Base-by-base conservation (phyloP, 805 yeast genomes). In the Metschnikowia kunwiensis region DNA sequence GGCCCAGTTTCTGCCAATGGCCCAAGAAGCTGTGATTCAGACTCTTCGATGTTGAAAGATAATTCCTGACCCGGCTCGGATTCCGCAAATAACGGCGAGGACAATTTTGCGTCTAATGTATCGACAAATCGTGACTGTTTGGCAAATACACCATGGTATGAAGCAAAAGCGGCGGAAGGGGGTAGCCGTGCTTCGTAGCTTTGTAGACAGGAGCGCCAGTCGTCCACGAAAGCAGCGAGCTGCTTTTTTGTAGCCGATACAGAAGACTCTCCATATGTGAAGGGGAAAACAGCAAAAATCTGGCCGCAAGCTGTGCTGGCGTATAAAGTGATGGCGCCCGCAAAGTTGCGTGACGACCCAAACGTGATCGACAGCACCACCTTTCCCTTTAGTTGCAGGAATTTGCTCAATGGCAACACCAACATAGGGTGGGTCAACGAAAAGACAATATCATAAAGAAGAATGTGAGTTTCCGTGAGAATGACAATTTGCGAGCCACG, bases 251-350 rank as follows among this genome's bases (percentile, higher is more conserved):
- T 32, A 15, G 49, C 28, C 13, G 22, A 17, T 28, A 46, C 20
- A 3, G 30, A 24, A 14, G 42, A 32, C 12, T 35, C 34, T 14
- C 29, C 20, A 21, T 30, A 31, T 6, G 43, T 23, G 24, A 48
- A 42, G 5, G 52, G 52, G n/a, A 28, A 41, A 7, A 48, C n/a
- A 5, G 49, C 47, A 21, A 19, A 44, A 0, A 48, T 26, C 1
- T 22, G 23, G 4, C 52, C 52, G 7, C 25, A 12, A 1, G 21
- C 18, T 5, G 51, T 42, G 26, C 37, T 32, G 29, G 46, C 20
- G 34, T 48, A 48, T 15, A 48, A 34, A 0, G 52, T 42, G 14
- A 44, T 30, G 10, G 40, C 11, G 10, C 52, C 52, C 4, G 47
- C 32, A 15, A 44, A 36, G 27, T 36, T 42, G 14, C 16, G 18